phyloP scores from a whole-genome alignment of 2,329 filamentous ascomycete species.

The Pestalotiopsis sp. region DNA sequence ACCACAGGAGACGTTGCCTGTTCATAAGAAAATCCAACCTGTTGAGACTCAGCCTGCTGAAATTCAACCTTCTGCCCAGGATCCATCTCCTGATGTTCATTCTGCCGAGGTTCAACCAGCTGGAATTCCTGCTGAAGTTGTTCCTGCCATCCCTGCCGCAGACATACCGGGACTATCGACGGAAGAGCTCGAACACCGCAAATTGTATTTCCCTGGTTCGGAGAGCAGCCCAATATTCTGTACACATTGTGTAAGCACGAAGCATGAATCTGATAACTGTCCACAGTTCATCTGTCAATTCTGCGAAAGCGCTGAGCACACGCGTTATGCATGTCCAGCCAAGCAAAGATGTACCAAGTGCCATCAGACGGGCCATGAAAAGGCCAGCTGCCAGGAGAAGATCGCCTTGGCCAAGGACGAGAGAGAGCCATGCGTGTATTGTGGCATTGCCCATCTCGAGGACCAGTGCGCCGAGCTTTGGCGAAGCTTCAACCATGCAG shows the following conservation, averaged over 20 bases:
- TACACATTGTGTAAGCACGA: slow-evolving; percentile 51
- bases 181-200: slow-evolving; percentile 41
- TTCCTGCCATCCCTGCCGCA: background rate
- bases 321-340: slow-evolving; percentile 52
- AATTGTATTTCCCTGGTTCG: slow-evolving; percentile 55
- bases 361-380: slow-evolving; percentile 62
- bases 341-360: slow-evolving; percentile 61
- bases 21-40: background rate
- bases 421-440: slow-evolving; percentile 63
- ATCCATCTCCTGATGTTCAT: too few species aligned
- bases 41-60: too few species aligned
- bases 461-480: slow-evolving; percentile 62
- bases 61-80: too few species aligned
- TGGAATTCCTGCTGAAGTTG: background rate
- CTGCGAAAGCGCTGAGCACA: slow-evolving; percentile 50
- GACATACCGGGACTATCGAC: slow-evolving; percentile 14
- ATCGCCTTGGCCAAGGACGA: slow-evolving; percentile 55
- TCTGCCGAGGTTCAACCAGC: too few species aligned
- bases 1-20: background rate
- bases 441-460: slow-evolving; percentile 63
- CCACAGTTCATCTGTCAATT: slow-evolving; percentile 49
- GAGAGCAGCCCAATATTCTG: slow-evolving; percentile 48
- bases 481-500: slow-evolving; percentile 54
- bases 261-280: slow-evolving; percentile 50
- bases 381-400: slow-evolving; percentile 57